Base-by-base conservation (phyloP, 371 early-diverging fungal species). In the Syncephalastrum racemosum region DNA sequence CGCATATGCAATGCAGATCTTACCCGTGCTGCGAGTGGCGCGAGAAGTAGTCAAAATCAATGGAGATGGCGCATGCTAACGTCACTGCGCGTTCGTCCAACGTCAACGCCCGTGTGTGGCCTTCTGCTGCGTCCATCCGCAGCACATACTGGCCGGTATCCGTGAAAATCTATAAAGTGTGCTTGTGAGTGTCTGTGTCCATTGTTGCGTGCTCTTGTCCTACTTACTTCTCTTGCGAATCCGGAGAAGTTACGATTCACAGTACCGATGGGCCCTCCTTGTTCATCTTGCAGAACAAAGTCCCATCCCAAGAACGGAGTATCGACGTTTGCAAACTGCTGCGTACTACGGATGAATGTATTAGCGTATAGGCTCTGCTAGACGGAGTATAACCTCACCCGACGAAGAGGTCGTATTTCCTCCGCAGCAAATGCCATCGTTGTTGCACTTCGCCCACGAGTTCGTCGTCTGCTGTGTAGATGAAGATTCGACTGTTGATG, bases 1-100 rank as follows among this genome's bases (percentile, higher is more conserved):
- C 14, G 6, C 3, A 1, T 22, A 27, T 44, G 4, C 16, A 18
- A n/a, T 2, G 46, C 1, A 31, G 4, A 36, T 49, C 68, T 64
- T 70, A 85, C 82, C 82, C 77, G 58, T 82, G 81, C 24, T 64
- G 66, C 4, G 90, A 91, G 60, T 93, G 92, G 27, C 92, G 72
- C 16, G 88, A 87, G 62, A 94, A 95, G 62, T 93, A 95, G 71
- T 95, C 96, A 60, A 93, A 89, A 66, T 95, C 96, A 52, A 93
- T 88, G n/a, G 88, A 88, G 43, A 94, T 78, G 47, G 95, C 94
- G 50, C 87, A 86, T 0, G 90, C 91, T 42, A 95, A 71, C 36
- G 88, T 84, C 8, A 93, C 88, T 7, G 94, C 94, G 42, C 93
- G 83, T 60, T 92, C 88, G 65, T 94, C 94, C 23, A 91, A 70